Conservation (phyloP, 768 basidiomycete genomes). For the Pleurotus giganteus region DNA sequence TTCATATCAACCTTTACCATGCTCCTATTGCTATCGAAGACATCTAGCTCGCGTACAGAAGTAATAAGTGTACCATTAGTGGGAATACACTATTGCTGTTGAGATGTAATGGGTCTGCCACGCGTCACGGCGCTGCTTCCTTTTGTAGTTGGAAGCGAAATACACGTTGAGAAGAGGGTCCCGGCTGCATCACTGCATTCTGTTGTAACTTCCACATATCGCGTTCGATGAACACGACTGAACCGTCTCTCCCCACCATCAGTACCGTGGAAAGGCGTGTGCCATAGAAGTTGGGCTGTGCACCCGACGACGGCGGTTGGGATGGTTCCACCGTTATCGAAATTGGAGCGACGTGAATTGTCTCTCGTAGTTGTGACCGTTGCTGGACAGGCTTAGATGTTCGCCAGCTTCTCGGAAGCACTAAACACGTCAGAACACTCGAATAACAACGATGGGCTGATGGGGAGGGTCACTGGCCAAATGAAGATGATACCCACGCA, state of each 20-base stretch:
- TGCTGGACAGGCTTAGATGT: constrained; percentile 41
- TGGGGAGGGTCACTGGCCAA: constrained; percentile 14
- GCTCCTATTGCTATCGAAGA: constrained; percentile 19
- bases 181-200: constrained; percentile 33
- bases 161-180: constrained; percentile 43
- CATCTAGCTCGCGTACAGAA: constrained; percentile 6
- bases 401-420: constrained; percentile 41
- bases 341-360: constrained; percentile 63
- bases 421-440: constrained; percentile 25
- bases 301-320: constrained; percentile 9
- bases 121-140: constrained; percentile 4
- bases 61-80: constrained; percentile 17
- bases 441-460: constrained; percentile 15
- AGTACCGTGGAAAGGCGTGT: constrained; percentile 76
- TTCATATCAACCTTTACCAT: constrained; percentile 10
- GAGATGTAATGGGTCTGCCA: constrained; percentile 2
- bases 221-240: constrained; percentile 67
- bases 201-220: constrained; percentile 56
- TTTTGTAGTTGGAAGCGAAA: constrained; percentile 40
- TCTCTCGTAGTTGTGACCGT: constrained; percentile 55
- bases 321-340: constrained; percentile 28
- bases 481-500: constrained; percentile 49
- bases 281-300: constrained; percentile 41
- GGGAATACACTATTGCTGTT: constrained; percentile 3
- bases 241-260: constrained; percentile 57